Conservation (phyloP, 1,284 basidiomycete genomes). For the Inonotus obliquus region DNA sequence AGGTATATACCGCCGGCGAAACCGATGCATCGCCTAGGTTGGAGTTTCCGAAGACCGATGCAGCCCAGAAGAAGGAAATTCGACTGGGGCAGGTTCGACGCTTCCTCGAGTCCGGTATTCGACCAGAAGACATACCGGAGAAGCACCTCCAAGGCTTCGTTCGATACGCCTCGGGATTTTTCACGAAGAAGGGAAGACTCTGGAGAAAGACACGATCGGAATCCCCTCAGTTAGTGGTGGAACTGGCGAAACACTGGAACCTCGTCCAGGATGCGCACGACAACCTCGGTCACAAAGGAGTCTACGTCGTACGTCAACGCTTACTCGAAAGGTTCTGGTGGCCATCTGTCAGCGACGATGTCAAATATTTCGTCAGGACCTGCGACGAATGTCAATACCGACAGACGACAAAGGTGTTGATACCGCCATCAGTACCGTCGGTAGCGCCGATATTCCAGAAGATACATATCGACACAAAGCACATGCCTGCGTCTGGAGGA, state of each 20-base stretch:
- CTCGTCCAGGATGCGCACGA: conserved; percentile 19
- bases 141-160: background rate
- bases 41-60: no score
- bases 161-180: background rate
- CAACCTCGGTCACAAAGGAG: conserved; percentile 29
- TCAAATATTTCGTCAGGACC: background rate
- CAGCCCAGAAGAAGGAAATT: background rate
- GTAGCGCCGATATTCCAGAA: background rate
- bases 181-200: background rate
- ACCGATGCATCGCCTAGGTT: no score
- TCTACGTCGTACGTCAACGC: conserved; percentile 13
- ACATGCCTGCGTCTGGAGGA: conserved; percentile 20
- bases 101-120: background rate
- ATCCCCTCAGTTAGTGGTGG: background rate
- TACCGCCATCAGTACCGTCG: background rate
- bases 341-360: background rate
- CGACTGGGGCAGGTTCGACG: background rate
- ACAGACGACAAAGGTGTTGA: background rate
- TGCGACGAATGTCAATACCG: background rate
- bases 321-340: conserved; percentile 6
- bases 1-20: no score
- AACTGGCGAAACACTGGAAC: background rate
- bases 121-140: background rate
- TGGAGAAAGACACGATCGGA: background rate
- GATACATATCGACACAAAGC: conserved; percentile 8